phyloP scores from a whole-genome alignment of 345 rosid species.

The Hirschfeldia incana region DNA sequence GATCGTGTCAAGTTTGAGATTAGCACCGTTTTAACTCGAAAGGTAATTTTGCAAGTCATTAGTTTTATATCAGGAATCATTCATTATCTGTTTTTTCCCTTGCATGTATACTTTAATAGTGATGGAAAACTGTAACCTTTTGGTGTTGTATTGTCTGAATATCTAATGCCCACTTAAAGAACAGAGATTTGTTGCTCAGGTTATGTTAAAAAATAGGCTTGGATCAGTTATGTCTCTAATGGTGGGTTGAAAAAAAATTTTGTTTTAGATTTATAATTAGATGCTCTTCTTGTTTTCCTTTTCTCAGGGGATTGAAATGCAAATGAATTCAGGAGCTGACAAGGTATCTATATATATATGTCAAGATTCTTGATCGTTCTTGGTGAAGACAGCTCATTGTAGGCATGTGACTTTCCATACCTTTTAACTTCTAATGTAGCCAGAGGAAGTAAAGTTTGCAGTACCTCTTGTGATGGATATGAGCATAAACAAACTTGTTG shows the following conservation, averaged over 20 bases:
- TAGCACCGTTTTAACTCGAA: conserved; percentile 82
- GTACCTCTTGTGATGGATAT: conserved; percentile 81
- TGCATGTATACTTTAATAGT: conserved; percentile 9
- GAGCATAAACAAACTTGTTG: conserved; percentile 79
- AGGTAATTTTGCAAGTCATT: conserved; percentile 50
- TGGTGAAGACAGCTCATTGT: background rate
- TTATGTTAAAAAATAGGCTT: conserved; percentile 1
- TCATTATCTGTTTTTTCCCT: background rate
- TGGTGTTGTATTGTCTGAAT: background rate
- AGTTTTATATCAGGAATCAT: background rate
- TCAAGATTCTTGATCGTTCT: conserved; percentile 21
- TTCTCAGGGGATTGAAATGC: conserved; percentile 93
- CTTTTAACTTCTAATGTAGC: conserved; percentile 70
- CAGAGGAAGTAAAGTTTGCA: conserved; percentile 90
- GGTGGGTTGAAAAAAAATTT: background rate
- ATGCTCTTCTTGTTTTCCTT: background rate
- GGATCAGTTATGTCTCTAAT: background rate
- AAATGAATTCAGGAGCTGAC: conserved; percentile 67
- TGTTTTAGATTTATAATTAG: background rate
- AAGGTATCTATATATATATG: conserved; percentile 61
- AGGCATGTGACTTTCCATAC: conserved; percentile 39
- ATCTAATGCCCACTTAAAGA: background rate
- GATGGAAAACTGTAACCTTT: background rate
- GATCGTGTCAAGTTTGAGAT: conserved; percentile 82
- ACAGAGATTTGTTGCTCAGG: background rate